Conservation (phyloP, 2,329 filamentous ascomycete species). For the Thielaviopsis euricoi region DNA sequence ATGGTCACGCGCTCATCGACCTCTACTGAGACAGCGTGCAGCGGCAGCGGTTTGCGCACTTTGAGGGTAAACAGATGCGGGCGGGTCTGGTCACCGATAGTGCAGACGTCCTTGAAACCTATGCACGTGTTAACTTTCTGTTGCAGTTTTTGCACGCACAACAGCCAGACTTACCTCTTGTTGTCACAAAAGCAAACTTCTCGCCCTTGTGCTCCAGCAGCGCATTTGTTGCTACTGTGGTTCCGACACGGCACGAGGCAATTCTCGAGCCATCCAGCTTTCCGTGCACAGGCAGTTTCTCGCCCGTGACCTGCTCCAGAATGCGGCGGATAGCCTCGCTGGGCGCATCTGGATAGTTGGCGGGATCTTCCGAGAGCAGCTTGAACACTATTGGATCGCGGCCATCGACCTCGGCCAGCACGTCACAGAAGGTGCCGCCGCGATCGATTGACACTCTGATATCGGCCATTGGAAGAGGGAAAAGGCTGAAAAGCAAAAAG, state of each 20-base stretch:
- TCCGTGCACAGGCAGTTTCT: conserved; percentile 6
- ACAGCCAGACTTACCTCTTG: no score
- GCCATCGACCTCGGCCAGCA: conserved; percentile 65
- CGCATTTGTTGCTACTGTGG: conserved; percentile 63
- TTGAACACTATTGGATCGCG: conserved; percentile 72
- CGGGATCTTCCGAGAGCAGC: conserved; percentile 74
- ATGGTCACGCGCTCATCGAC: conserved; percentile 61
- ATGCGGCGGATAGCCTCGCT: conserved; percentile 84
- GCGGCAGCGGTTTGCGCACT: conserved; percentile 48
- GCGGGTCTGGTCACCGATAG: conserved; percentile 57
- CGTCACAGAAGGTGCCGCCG: conserved; percentile 86
- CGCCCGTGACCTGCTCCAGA: conserved; percentile 24
- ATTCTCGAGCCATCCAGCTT: conserved; percentile 21
- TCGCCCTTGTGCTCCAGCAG: conserved; percentile 61
- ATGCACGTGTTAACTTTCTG: no score
- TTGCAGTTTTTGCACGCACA: no score
- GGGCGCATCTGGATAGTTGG: conserved; percentile 80
- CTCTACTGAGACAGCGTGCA: conserved; percentile 55
- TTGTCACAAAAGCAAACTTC: conserved; percentile 52
- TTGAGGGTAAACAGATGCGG: conserved; percentile 60
- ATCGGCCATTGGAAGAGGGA: neutral
- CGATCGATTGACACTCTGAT: conserved; percentile 61
- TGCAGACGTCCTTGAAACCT: conserved; percentile 49
- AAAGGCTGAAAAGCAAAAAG: no score
- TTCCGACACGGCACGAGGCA: conserved; percentile 65